Percentiles rank a stretch among this genome's conserved stretches.
Evolutionary conservation across 495 filamentous ascomycete species (phyloP).

Genomic region (Penicillium atrosanguineum): DNA sequence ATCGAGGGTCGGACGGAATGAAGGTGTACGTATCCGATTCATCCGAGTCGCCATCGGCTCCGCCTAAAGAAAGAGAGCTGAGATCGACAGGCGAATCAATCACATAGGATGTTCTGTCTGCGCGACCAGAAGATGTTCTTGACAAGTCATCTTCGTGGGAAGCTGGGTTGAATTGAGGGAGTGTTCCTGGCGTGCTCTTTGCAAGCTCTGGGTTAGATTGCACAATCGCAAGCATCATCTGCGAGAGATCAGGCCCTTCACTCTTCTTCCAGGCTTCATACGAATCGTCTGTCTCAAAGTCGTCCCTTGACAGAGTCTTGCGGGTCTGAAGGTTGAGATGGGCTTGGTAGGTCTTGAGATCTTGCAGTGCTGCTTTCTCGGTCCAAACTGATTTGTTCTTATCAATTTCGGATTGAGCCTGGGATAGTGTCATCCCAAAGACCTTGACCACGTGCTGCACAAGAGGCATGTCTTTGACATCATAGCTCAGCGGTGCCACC

Average conservation of each 20-base stretch:
- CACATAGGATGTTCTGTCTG: constrained; percentile 53
- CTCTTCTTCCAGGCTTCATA: constrained; percentile 87
- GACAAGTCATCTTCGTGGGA: constrained; percentile 51
- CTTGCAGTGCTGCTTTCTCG: constrained; percentile 82
- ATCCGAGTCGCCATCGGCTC: constrained; percentile 41
- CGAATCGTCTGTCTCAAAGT: constrained; percentile 89
- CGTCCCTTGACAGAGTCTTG: constrained; percentile 73
- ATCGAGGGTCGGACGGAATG: constrained; percentile 81
- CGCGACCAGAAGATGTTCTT: constrained; percentile 50
- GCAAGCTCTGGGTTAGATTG: constrained; percentile 84
- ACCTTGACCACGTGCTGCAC: constrained; percentile 82
- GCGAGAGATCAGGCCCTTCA: constrained; percentile 77
- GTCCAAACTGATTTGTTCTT: constrained; percentile 79
- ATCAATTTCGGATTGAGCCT: constrained; percentile 84
- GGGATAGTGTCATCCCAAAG: constrained; percentile 71
- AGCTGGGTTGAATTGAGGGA: constrained; percentile 52
- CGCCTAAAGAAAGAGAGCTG: constrained; percentile 64
- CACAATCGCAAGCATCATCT: constrained; percentile 89
- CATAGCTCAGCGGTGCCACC: constrained; percentile 75
- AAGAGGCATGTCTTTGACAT: constrained; percentile 95
- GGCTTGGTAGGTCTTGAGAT: constrained; percentile 90
- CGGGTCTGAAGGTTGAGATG: constrained; percentile 76
- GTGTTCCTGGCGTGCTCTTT: constrained; percentile 55
- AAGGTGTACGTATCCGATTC: constrained; percentile 72
- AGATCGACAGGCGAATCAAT: constrained; percentile 80